phyloP scores from a whole-genome alignment of 768 basidiomycete species.

The Suillus ampliporus region DNA sequence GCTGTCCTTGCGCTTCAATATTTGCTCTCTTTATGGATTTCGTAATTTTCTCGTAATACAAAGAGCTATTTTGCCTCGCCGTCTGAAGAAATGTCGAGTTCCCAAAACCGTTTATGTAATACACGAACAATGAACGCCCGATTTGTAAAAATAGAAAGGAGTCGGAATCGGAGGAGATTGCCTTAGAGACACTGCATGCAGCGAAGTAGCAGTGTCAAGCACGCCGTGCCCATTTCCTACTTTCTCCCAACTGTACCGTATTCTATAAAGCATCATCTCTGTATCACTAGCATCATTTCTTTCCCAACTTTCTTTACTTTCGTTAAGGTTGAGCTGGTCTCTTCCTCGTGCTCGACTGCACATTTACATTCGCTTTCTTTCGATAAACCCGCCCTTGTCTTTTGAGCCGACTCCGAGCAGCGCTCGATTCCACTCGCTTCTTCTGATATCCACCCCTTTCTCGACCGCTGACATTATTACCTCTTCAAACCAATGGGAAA shows the following conservation, averaged over 20 bases:
- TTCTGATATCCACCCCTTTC: conserved; percentile 2
- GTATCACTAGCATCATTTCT: conserved; percentile 18
- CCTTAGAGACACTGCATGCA: conserved; percentile 13
- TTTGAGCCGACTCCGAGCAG: conserved; percentile 23
- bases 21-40: neutral
- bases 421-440: conserved; percentile 19
- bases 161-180: conserved; percentile 17
- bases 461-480: conserved; percentile 5
- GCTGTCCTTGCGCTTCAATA: neutral
- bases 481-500: conserved; percentile 63
- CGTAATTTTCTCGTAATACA: neutral
- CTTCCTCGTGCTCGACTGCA: conserved; percentile 37
- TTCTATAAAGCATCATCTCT: conserved; percentile 19
- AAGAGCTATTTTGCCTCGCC: neutral
- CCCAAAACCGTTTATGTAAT: neutral
- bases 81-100: conserved; percentile 6
- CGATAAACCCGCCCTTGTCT: conserved; percentile 27
- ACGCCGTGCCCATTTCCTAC: neutral
- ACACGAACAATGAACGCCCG: neutral
- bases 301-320: conserved; percentile 11
- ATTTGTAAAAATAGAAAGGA: conserved; percentile 6
- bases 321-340: conserved; percentile 36
- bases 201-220: neutral
- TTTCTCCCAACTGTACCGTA: neutral
- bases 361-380: conserved; percentile 26